Base-by-base conservation (phyloP, 306 rosid genomes). In the Lagenaria siceraria region DNA sequence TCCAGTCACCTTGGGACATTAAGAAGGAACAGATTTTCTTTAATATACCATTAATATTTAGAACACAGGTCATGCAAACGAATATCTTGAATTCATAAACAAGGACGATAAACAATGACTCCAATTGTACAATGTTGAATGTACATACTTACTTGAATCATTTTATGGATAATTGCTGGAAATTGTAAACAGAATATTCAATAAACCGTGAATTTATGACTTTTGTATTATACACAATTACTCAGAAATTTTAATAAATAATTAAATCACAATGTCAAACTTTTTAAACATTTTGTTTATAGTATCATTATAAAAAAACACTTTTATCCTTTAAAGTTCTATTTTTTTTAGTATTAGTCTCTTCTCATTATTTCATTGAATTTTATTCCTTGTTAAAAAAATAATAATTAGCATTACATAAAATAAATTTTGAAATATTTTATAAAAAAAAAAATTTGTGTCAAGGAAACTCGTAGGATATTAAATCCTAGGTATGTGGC, bases 1-100 rank as follows among this genome's bases (percentile, higher is more conserved):
- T 76, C 91, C 91, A 36, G 91, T 83, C 78, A 88, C 87, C 91
- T 88, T 66, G 81, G 64, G 42, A 79, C 64, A 74, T 75, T 74
- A 81, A 74, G 56, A 72, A n/a, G 56, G 31, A 80, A 71, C 21
- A 66, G 75, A 65, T 18, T 21, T 7, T 42, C 9, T n/a, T 8
- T 62, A 29, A 31, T 15, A 31, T 21, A 10, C 74, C 24, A n/a
- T 4, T 36, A 35, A 65, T n/a, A 65, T 18, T 35, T 36, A 19
- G 49, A 36, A 35, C 49, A n/a, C 4, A 19, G 69, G 13, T 11
- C 7, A 35, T 8, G 8, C 72, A 65, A 65, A 33, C 10, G 24
- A 63, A 33, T 7, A 63, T 31, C 69, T 62, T 58, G 64, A 58
- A 58, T 58, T 58, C 5, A 58, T 11, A 58, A 5, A 12, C 19